Conservation (phyloP, 2,329 filamentous ascomycete genomes). For the Triangularia verruculosa region DNA sequence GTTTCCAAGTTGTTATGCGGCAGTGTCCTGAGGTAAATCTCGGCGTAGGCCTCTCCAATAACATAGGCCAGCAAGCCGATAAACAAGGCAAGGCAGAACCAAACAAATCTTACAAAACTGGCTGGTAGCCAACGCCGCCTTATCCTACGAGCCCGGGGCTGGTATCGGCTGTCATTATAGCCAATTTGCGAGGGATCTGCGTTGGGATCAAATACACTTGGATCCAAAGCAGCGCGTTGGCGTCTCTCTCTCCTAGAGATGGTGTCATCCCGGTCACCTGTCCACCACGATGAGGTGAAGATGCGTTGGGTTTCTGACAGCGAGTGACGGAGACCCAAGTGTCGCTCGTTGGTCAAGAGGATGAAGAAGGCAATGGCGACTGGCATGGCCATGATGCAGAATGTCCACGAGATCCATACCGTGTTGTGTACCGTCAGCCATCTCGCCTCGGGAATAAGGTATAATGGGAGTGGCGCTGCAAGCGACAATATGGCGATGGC, state of each 20-base stretch:
- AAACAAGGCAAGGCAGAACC: conserved; percentile 64
- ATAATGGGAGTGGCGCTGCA: conserved; percentile 57
- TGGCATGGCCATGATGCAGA: conserved; percentile 66
- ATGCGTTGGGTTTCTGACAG: conserved; percentile 66
- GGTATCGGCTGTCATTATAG: conserved; percentile 19
- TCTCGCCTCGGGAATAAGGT: conserved; percentile 50
- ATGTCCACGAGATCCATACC: conserved; percentile 67
- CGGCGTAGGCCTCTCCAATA: conserved; percentile 66
- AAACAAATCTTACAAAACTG: conserved; percentile 66
- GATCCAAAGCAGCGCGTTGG: conserved; percentile 38
- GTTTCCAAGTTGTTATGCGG: conserved; percentile 66
- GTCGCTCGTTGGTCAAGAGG: conserved; percentile 61
- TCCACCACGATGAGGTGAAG: conserved; percentile 65
- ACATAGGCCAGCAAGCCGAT: conserved; percentile 64
- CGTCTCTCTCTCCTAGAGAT: conserved; percentile 41
- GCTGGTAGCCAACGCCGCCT: conserved; percentile 58
- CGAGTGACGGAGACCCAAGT: conserved; percentile 57
- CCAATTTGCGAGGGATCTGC: conserved; percentile 26
- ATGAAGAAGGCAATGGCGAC: conserved; percentile 64
- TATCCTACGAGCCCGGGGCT: conserved; percentile 38
- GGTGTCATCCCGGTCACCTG: conserved; percentile 50
- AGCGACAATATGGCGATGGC: conserved; percentile 61
- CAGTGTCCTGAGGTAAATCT: conserved; percentile 64
- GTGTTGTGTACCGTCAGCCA: conserved; percentile 62
- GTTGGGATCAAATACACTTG: conserved; percentile 40